phyloP scores from a whole-genome alignment of 805 yeast species.

The Metschnikowia borealis region DNA sequence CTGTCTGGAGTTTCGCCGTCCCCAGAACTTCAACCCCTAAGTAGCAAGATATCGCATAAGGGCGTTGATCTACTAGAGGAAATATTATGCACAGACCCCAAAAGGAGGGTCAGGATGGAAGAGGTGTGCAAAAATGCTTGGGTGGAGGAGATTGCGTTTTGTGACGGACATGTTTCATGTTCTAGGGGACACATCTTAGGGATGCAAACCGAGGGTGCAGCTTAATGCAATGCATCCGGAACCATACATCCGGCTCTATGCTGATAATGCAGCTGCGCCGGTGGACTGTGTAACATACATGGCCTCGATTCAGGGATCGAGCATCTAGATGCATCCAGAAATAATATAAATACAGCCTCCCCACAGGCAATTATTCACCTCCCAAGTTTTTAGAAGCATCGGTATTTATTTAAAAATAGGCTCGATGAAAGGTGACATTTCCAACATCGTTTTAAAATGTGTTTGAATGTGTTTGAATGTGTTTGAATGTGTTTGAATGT shows the following conservation, averaged over 20 bases:
- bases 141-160: slow-evolving; percentile 8
- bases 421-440: no score
- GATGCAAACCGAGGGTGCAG: not conserved
- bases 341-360: not conserved
- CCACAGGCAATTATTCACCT: not conserved
- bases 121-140: slow-evolving; percentile 9
- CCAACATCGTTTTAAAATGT: no score
- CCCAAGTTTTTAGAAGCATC: not conserved
- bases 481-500: no score
- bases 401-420: not conserved
- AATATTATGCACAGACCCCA: slow-evolving; percentile 1
- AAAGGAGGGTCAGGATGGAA: slow-evolving; percentile 2
- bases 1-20: not conserved
- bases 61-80: not conserved
- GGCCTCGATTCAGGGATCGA: not conserved
- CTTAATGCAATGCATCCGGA: not conserved
- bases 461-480: no score
- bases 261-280: not conserved
- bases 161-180: slow-evolving; percentile 6
- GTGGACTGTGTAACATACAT: not conserved
- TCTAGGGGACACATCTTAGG: not conserved
- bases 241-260: not conserved
- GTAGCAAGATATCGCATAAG: not conserved
- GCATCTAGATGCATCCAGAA: not conserved
- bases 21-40: not conserved